Evolutionary conservation across 495 filamentous ascomycete species (phyloP), one percentile per base, ranked within the genome.

Genomic region (Hyaloscypha bicolor): DNA sequence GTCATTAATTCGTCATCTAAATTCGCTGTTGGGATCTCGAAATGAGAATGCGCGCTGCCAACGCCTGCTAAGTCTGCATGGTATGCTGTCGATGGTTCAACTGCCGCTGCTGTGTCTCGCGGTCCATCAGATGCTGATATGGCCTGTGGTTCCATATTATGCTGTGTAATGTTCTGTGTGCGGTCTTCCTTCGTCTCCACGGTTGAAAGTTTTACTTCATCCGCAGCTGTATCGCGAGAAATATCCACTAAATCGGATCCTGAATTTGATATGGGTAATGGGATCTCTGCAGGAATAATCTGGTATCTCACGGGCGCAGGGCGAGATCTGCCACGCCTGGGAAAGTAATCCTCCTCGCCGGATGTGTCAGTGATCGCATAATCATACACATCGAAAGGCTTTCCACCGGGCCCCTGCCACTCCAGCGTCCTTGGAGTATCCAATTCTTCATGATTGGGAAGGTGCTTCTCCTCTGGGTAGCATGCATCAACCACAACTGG

Each of bases 1-100:
- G 68, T 73, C 71, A 66, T 73, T 25, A 73, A 65, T 37, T 71
- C 71, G 51, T 70, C 71, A 62, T 71, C 65, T 64, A 71, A 56
- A 63, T 21, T 51, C 66, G 55, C 45, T 6, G 39, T 14, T 12
- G 62, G 62, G 42, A 61, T 31, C 21, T 63, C 65, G 14, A 64
- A 63, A n/a, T 37, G 39, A 55, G 33, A 60, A 55, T 72, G 59
- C 37, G 60, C 59, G 31, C 62, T 64, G 12, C 71, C 71, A 42
- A 73, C 66, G 37, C 65, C 65, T 42, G 69, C 66, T 55, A 73
- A 56, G 48, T 63, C 59, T 25, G 55, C 68, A 12, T 63, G 62
- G 33, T 33, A 61, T 55, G 45, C 35, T 60, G 32, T 60, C 52
- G 53, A 16, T 57, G 62, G 35, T 52, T 61, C 51, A 60, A 19